A percentile compares a stretch with the other conserved stretches of the same genome.
These are phyloP conservation scores for Neofusicoccum sp. DNA, from an alignment of 2,329 filamentous ascomycete genomes.

Conservation along the genomic window DNA sequence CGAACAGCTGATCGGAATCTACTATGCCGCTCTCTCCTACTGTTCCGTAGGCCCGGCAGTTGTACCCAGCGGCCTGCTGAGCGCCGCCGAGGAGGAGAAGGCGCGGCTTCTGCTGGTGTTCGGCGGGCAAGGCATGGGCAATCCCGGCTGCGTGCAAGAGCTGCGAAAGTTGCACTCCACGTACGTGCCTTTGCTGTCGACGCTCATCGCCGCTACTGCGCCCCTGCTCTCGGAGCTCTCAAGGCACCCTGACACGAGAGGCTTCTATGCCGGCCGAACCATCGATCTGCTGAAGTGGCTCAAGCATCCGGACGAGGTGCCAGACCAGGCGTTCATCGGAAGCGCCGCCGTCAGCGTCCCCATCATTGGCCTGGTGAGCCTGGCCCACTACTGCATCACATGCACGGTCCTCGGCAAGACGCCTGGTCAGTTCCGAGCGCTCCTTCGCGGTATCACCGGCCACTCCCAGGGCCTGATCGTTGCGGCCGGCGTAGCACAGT, in stretches of 20 bases:
- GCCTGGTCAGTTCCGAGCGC: conserved; percentile 35
- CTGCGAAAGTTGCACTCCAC: background rate
- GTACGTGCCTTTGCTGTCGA: background rate
- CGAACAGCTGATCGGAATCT: background rate
- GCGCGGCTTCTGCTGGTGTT: background rate
- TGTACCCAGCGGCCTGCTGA: background rate
- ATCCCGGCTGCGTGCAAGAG: background rate
- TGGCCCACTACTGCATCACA: conserved; percentile 29
- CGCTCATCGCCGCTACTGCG: background rate
- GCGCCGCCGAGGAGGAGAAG: background rate
- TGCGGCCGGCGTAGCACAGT: conserved; percentile 38
- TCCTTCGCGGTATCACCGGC: conserved; percentile 34
- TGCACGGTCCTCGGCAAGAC: conserved; percentile 32
- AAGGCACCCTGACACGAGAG: background rate
- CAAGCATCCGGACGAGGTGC: background rate
- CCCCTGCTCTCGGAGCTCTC: background rate
- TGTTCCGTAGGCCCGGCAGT: conserved; percentile 26
- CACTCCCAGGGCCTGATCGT: conserved; percentile 45
- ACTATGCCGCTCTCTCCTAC: background rate
- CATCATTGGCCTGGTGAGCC: conserved; percentile 40
- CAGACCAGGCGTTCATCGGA: background rate
- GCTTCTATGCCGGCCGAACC: background rate
- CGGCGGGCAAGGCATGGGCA: background rate
- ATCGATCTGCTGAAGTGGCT: background rate
- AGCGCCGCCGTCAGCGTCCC: conserved; percentile 40